Conservation (phyloP, 2,329 filamentous ascomycete genomes). For the Ophiosphaerella korrae region DNA sequence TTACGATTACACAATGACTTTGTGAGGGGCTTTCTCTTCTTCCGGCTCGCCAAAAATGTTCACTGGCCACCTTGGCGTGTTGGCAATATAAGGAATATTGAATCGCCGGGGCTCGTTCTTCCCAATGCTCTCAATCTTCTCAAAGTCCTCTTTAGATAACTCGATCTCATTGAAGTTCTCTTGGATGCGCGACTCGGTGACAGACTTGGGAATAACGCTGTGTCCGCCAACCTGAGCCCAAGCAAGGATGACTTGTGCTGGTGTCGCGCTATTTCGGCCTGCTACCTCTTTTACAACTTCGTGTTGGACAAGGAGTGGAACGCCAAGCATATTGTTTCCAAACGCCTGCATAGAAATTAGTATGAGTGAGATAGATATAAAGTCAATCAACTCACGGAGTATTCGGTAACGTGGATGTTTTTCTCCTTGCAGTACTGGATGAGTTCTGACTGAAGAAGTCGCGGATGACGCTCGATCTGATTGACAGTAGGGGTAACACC, state of each 20-base stretch:
- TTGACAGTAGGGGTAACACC: slow-evolving; percentile 35
- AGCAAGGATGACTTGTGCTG: slow-evolving; percentile 80
- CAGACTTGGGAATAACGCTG: slow-evolving; percentile 41
- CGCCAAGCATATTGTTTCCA: slow-evolving; percentile 63
- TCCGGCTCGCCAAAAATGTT: too few species aligned
- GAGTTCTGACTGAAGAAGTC: slow-evolving; percentile 34
- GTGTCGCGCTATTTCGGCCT: slow-evolving; percentile 64
- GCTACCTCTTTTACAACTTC: slow-evolving; percentile 70
- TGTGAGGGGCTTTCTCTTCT: too few species aligned
- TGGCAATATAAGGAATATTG: slow-evolving; percentile 48
- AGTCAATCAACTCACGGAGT: slow-evolving; percentile 22
- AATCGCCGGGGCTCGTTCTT: slow-evolving; percentile 66
- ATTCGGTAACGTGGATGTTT: slow-evolving; percentile 39
- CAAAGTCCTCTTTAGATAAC: slow-evolving; percentile 30
- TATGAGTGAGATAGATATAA: slow-evolving; percentile 66
- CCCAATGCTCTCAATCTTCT: slow-evolving; percentile 54
- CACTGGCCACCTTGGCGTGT: slow-evolving; percentile 55
- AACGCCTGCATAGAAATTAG: slow-evolving; percentile 59
- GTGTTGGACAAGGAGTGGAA: slow-evolving; percentile 48
- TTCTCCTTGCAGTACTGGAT: slow-evolving; percentile 37
- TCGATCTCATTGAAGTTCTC: slow-evolving; percentile 42
- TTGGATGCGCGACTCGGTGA: slow-evolving; percentile 35
- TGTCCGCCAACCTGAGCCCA: slow-evolving; percentile 75
- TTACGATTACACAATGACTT: too few species aligned
- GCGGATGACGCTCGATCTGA: slow-evolving; percentile 40